These are phyloP conservation scores for Yamadazyma philogaea DNA, from an alignment of 805 yeast species.

Conservation along the genomic window DNA sequence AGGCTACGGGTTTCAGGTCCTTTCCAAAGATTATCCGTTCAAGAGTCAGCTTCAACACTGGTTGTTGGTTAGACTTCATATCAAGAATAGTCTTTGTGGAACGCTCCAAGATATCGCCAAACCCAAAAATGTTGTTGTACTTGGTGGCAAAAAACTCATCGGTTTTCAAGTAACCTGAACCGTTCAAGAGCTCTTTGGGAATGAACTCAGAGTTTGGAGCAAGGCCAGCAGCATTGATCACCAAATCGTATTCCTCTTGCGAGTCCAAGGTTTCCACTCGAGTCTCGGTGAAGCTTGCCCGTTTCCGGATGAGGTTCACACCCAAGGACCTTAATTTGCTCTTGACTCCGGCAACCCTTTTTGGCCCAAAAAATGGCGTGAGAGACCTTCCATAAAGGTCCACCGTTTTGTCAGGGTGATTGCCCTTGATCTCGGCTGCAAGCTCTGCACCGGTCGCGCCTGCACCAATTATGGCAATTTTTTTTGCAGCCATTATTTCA, in stretches of 20 bases:
- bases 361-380: conserved; percentile 19
- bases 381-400: conserved; percentile 25
- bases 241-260: conserved; percentile 35
- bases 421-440: conserved; percentile 34
- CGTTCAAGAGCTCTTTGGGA: conserved; percentile 21
- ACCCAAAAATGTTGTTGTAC: conserved; percentile 26
- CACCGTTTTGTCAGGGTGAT: conserved; percentile 17
- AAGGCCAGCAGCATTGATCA: conserved; percentile 23
- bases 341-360: conserved; percentile 13
- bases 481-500: conserved; percentile 20
- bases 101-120: conserved; percentile 33
- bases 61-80: conserved; percentile 21
- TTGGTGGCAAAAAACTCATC: conserved; percentile 26
- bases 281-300: conserved; percentile 12
- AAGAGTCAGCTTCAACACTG: conserved; percentile 15
- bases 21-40: conserved; percentile 10
- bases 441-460: conserved; percentile 38
- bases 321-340: conserved; percentile 16
- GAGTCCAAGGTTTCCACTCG: conserved; percentile 19
- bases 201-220: conserved; percentile 36
- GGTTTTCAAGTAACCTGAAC: conserved; percentile 27
- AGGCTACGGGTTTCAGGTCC: neutral
- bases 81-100: conserved; percentile 25
- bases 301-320: conserved; percentile 24
- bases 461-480: conserved; percentile 38